A percentile compares a stretch with the other conserved stretches of the same genome.
Evolutionary conservation across 306 rosid species (phyloP).

Genomic region (Quercus ilex): DNA sequence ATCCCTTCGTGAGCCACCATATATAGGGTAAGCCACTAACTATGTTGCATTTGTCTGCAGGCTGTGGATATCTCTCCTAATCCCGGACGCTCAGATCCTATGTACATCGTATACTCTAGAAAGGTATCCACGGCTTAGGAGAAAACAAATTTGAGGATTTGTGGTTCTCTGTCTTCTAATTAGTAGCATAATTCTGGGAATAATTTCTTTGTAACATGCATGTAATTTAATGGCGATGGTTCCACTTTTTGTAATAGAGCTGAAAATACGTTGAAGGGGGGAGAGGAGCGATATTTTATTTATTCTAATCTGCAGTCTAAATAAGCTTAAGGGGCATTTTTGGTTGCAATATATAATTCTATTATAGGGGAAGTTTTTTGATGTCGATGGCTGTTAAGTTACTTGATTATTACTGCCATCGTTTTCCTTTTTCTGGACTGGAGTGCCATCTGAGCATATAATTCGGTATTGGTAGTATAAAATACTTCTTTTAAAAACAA

Average conservation of each 20-base stretch:
- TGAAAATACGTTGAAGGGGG: not conserved
- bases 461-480: too few relatives aligned
- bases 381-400: not conserved
- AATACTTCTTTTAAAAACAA: too few relatives aligned
- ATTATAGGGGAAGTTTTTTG: not conserved
- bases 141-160: not conserved
- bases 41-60: constrained; percentile 33
- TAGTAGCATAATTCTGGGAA: not conserved
- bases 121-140: constrained; percentile 41
- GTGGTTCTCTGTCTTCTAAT: not conserved
- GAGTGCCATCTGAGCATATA: too few relatives aligned
- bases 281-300: too few relatives aligned
- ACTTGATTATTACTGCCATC: too few relatives aligned
- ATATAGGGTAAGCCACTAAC: not conserved
- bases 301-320: not conserved
- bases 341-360: too few relatives aligned
- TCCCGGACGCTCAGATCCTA: constrained; percentile 81
- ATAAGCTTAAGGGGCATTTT: not conserved
- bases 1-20: not conserved
- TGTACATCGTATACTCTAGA: constrained; percentile 62
- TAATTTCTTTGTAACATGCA: not conserved
- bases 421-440: too few relatives aligned
- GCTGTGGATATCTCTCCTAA: constrained; percentile 77
- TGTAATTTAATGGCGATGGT: not conserved
- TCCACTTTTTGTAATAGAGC: not conserved